These are phyloP conservation scores for Clohesyomyces aquaticus DNA, from an alignment of 495 filamentous ascomycete species.

Conservation along the genomic window DNA sequence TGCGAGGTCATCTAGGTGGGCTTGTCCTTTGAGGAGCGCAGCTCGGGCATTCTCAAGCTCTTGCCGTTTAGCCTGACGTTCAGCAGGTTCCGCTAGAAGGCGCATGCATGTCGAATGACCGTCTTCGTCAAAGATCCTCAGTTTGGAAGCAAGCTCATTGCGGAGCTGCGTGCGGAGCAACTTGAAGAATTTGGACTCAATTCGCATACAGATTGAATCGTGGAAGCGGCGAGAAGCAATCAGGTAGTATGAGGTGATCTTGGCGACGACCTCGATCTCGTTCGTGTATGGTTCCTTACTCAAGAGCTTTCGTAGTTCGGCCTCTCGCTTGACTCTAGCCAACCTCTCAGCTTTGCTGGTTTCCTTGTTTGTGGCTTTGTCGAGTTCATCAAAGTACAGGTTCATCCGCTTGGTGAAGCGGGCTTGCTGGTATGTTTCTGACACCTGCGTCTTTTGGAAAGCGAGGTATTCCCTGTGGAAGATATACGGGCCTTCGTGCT, in stretches of 20 bases:
- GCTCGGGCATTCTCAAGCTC: too few species aligned
- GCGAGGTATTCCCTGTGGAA: slow-evolving; percentile 14
- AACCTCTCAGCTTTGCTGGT: not conserved
- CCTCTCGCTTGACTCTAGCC: not conserved
- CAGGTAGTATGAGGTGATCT: slow-evolving; percentile 57
- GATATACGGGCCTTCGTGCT: slow-evolving; percentile 18
- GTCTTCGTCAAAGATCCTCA: slow-evolving; percentile 47
- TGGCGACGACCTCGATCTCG: slow-evolving; percentile 58
- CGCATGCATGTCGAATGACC: too few species aligned
- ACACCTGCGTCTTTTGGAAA: not conserved
- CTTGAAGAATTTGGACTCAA: slow-evolving; percentile 54
- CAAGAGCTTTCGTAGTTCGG: not conserved
- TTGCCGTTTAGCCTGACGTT: too few species aligned
- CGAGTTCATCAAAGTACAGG: slow-evolving; percentile 20
- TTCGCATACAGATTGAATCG: slow-evolving; percentile 54
- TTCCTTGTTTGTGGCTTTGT: slow-evolving; percentile 2
- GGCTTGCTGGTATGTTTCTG: slow-evolving; percentile 1
- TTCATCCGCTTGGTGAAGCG: slow-evolving; percentile 11
- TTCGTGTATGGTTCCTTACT: slow-evolving; percentile 49
- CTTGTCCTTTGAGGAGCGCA: too few species aligned
- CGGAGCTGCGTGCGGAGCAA: slow-evolving; percentile 50
- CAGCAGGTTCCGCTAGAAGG: too few species aligned
- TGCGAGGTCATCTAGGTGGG: too few species aligned
- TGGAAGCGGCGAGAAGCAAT: slow-evolving; percentile 56
- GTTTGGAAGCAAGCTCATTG: slow-evolving; percentile 43